Evolutionary conservation across 441 rosid species (phyloP), one percentile per base, ranked within the genome.

Genomic region (Populus hybrid): DNA sequence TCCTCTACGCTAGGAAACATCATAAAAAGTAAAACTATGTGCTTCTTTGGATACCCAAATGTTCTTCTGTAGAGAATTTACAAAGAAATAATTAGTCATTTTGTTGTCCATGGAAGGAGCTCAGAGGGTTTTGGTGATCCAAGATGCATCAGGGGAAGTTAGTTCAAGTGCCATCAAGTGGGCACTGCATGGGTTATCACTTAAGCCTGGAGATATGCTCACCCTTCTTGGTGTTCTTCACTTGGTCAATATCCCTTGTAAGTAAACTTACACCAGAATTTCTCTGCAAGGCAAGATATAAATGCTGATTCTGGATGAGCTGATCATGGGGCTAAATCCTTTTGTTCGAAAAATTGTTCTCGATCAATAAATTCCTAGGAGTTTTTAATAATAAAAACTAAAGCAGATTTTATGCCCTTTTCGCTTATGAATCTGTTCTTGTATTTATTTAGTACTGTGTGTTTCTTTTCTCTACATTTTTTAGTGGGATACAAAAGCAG

Each of bases 101-200:
- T 14, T 14, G 19, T 14, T 46, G 0, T 46, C 57, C 57, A 46
- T 46, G 57, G 57, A 46, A 11, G 85, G 82, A 46, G 75, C 36
- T 70, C 87, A 86, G 75, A 82, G 86, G 72, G 88, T 84, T 81
- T 78, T 83, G 85, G 85, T 87, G 79, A 84, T 88, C 69, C 85
- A 87, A 64, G 88, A 85, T 83, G 89, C 85, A 59, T 80, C 86
- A n/a, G 76, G 38, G 70, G 81, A 81, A 69, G 78, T 79, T 32
- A 65, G 75, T 81, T 74, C 78, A 42, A 71, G 84, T 28, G 84
- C 85, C 12, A 69, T 88, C 69, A 83, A 72, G 76, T 84, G 86
- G 88, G 86, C 81, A 63, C 68, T 85, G 70, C 64, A 83, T 30
- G 85, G 82, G 68, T 79, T 84, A 69, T 67, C 75, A 74, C 85